Percentiles rank a stretch among this genome's conserved stretches.
phyloP scores from a whole-genome alignment of 2,329 filamentous ascomycete species.

The Claviceps sp. region DNA sequence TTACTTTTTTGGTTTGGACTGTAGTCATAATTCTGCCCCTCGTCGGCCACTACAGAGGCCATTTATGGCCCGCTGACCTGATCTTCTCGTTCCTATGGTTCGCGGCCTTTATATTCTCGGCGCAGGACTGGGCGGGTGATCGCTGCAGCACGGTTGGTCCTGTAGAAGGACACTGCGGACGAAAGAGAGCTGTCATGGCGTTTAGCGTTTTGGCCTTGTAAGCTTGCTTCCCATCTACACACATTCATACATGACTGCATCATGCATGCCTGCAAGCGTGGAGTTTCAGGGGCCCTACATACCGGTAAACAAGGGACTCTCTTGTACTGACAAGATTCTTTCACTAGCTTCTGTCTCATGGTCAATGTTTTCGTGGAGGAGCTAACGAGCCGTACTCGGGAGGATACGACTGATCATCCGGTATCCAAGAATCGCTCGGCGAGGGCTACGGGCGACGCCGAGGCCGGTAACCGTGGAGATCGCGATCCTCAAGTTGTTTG shows the following conservation, averaged over 20 bases:
- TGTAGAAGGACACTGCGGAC: slow-evolving; percentile 5
- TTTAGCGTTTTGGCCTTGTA: slow-evolving; percentile 15
- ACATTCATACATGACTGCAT: background rate
- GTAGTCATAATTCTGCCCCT: slow-evolving; percentile 10
- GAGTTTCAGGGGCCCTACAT: no score
- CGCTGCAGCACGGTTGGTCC: slow-evolving; percentile 5
- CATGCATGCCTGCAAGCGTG: no score
- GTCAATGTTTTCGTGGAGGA: slow-evolving; percentile 9
- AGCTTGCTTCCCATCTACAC: background rate
- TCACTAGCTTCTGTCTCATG: slow-evolving; percentile 10
- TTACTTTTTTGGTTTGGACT: slow-evolving; percentile 12
- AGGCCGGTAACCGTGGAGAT: background rate
- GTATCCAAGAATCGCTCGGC: background rate
- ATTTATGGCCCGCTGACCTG: slow-evolving; percentile 11
- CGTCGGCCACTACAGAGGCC: slow-evolving; percentile 10
- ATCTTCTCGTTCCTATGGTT: slow-evolving; percentile 16
- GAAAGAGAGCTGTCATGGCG: slow-evolving; percentile 12
- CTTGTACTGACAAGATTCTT: background rate
- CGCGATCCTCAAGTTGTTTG: background rate
- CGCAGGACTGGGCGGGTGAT: slow-evolving; percentile 11
- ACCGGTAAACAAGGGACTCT: background rate
- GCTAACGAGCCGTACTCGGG: background rate
- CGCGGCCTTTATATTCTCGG: slow-evolving; percentile 14
- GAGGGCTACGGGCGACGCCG: background rate
- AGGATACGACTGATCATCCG: background rate